These are phyloP conservation scores for Yamadazyma scolyti DNA, from an alignment of 805 yeast species.

Conservation along the genomic window DNA sequence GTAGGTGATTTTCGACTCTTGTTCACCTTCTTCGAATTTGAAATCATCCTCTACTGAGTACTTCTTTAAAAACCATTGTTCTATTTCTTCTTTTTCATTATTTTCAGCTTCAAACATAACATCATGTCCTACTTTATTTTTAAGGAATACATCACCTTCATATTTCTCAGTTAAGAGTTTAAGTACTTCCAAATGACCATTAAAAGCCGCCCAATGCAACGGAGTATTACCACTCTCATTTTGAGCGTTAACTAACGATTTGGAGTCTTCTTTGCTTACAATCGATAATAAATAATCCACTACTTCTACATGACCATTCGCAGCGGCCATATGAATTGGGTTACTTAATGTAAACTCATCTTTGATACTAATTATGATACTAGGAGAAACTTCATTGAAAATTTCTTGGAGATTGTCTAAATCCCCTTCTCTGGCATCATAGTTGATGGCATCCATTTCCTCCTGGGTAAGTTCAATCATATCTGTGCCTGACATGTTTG, in stretches of 20 bases:
- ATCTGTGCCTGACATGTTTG: conserved; percentile 14
- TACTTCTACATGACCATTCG: conserved; percentile 81
- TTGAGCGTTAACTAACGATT: conserved; percentile 23
- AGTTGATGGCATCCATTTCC: conserved; percentile 76
- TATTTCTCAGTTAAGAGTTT: conserved; percentile 67
- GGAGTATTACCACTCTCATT: conserved; percentile 92
- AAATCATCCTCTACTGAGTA: conserved; percentile 62
- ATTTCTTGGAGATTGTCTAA: conserved; percentile 67
- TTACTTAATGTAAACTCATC: conserved; percentile 69
- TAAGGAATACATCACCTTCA: conserved; percentile 76
- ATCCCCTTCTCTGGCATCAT: conserved; percentile 88
- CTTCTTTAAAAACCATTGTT: conserved; percentile 68
- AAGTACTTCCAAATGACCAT: conserved; percentile 76
- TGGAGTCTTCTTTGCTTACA: conserved; percentile 42
- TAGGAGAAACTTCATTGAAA: conserved; percentile 55
- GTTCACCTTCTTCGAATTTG: conserved; percentile 39
- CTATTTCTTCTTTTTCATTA: conserved; percentile 70
- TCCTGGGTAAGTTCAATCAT: conserved; percentile 51
- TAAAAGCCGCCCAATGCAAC: conserved; percentile 92
- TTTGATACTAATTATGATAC: conserved; percentile 40
- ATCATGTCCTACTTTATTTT: conserved; percentile 76
- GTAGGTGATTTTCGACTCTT: conserved; percentile 40
- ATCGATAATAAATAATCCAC: conserved; percentile 56
- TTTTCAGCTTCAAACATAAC: conserved; percentile 86
- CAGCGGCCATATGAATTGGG: conserved; percentile 92